These are phyloP conservation scores for Schizochytrium sp. DNA, from an alignment of 108 stramenopile species.

Conservation along the genomic window DNA sequence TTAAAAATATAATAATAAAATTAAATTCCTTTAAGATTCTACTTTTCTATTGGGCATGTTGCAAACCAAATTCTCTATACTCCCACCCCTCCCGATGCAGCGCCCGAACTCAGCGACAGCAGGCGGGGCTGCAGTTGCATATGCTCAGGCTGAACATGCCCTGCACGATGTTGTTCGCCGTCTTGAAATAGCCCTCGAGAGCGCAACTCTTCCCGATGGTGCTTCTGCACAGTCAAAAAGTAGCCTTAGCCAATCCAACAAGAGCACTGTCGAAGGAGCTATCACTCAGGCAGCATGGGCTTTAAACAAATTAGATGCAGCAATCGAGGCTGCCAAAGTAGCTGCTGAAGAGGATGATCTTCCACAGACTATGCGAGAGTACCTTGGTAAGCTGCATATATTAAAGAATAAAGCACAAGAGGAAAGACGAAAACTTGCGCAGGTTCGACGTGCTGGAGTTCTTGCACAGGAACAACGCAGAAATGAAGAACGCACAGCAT, in stretches of 20 bases:
- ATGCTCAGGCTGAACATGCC: too few relatives aligned
- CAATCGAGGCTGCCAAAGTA: not conserved
- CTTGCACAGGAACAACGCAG: not conserved
- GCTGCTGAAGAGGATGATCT: constrained; percentile 21
- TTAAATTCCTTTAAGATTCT: too few relatives aligned
- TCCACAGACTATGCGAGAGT: not conserved
- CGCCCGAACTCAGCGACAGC: too few relatives aligned
- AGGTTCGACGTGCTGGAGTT: not conserved
- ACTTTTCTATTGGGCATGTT: too few relatives aligned
- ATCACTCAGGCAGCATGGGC: not conserved
- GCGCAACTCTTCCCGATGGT: too few relatives aligned
- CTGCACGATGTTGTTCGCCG: too few relatives aligned
- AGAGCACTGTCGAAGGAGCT: not conserved
- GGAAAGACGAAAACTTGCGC: not conserved
- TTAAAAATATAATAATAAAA: too few relatives aligned
- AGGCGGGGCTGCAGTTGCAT: too few relatives aligned
- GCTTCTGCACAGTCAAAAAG: too few relatives aligned
- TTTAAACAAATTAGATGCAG: not conserved
- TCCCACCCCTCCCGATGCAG: too few relatives aligned
- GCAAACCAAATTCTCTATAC: too few relatives aligned
- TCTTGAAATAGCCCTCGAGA: too few relatives aligned
- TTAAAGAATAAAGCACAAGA: not conserved
- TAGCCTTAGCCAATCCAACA: not conserved
- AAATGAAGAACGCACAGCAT: not conserved
- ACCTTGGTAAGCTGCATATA: not conserved